Base-by-base conservation (phyloP, 352 stramenopile genomes). In the Globisporangium viniferum region DNA sequence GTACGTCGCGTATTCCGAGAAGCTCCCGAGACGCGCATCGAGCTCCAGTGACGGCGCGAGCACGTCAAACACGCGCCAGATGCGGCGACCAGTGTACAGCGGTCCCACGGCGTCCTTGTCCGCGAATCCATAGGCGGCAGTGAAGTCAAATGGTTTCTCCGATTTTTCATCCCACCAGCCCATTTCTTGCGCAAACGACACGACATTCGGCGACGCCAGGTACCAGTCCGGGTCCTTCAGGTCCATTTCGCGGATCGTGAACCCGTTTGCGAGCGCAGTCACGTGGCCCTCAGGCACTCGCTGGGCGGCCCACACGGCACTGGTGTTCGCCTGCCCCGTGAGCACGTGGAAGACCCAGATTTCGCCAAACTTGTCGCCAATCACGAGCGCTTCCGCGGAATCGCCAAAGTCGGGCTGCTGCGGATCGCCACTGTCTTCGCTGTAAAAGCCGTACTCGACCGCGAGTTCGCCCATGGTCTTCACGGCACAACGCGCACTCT, bases 271-370 rank as follows among this genome's bases (percentile, higher is more conserved):
- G 44, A 98, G 80, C 10, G 92, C 86, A 3, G 89, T 76, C 33
- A 97, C 77, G 60, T 95, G 77, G 59, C 88, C 79, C 35, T 94
- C 83, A 2, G 86, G 89, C n/a, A 98, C 79, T 39, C 86, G 80
- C 76, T 97, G 88, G 10, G 92, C 92, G 0, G 82, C 91, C 91
- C 91, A 98, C 57, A 97, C 81, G 0, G 91, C 91, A 39, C 75
- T 84, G 0, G 84, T 77, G 22, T 92, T 97, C 51, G 90, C 68
- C 35, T 75, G 79, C 68, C 96, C 91, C 33, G 91, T 89, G 15
- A 97, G 66, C 46, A 98, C 91, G 68, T 98, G 91, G 77, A 98
- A 97, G 5, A 97, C 76, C 91, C 91, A 98, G 6, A 82, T 85
- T 67, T 98, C 89, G 4, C 75, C 75, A 55, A 86, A 75, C 35